phyloP scores from a whole-genome alignment of 23 red algal species.

The Chondrus crispus region DNA sequence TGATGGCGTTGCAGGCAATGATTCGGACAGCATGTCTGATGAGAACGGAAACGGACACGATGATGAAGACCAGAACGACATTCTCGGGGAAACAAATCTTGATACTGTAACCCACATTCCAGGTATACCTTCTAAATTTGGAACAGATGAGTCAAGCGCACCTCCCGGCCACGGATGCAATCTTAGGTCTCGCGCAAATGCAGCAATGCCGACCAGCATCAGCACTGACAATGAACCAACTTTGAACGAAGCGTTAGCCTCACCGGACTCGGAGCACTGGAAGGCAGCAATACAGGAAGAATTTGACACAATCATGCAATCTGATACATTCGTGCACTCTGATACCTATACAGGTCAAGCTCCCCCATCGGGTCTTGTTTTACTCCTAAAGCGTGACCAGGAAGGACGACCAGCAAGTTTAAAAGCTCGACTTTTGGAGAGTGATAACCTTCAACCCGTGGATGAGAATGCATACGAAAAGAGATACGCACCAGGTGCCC shows the following conservation, averaged over 20 bases:
- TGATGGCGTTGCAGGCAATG: no score
- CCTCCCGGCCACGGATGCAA: no score
- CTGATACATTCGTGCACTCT: not conserved
- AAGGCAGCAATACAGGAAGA: not conserved
- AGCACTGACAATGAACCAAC: conserved; percentile 13
- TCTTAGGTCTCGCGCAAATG: no score
- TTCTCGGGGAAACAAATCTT: no score
- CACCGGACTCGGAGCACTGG: not conserved
- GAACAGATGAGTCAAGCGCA: no score
- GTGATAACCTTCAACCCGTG: conserved; percentile 9
- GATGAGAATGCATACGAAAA: not conserved
- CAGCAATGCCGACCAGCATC: not conserved
- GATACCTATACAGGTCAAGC: not conserved
- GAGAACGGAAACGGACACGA: no score
- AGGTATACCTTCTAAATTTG: no score
- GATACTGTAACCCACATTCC: no score
- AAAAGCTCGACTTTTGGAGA: conserved; percentile 10
- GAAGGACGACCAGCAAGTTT: not conserved
- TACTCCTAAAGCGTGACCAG: conserved; percentile 8
- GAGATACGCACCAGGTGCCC: not conserved
- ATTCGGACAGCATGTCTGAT: no score
- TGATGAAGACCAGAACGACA: no score
- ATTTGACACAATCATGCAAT: not conserved
- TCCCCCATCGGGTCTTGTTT: not conserved
- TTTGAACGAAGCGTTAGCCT: not conserved